Conservation (phyloP, 306 rosid species). For the Trifolium dubium region DNA sequence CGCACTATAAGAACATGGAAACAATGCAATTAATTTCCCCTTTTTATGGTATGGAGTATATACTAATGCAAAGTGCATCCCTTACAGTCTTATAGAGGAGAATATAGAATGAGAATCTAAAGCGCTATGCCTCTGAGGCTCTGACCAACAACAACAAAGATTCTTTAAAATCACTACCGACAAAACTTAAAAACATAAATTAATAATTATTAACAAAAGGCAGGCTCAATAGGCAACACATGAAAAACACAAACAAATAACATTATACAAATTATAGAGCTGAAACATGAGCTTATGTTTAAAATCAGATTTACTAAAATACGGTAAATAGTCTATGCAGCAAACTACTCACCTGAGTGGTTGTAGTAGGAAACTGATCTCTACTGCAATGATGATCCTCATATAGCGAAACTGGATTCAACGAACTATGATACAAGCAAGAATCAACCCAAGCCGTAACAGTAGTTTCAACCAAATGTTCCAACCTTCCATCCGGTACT, state of each 20-base stretch:
- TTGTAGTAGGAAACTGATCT: constrained; percentile 76
- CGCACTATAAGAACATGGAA: constrained; percentile 19
- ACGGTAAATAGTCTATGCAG: too few species aligned
- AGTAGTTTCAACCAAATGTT: constrained; percentile 71
- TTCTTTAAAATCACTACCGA: neutral
- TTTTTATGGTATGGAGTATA: constrained; percentile 10
- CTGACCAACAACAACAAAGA: constrained; percentile 10
- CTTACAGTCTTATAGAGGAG: neutral
- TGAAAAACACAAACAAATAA: neutral
- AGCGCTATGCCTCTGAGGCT: neutral
- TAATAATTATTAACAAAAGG: neutral
- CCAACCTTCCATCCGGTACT: constrained; percentile 71
- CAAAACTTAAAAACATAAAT: neutral
- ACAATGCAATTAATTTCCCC: neutral
- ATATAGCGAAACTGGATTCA: constrained; percentile 63
- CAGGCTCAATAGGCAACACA: neutral
- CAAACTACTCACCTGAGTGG: constrained; percentile 64
- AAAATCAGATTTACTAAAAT: neutral
- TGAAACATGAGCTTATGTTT: neutral
- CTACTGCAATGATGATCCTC: constrained; percentile 76
- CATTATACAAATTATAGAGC: neutral
- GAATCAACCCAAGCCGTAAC: constrained; percentile 71
- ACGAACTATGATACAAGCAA: constrained; percentile 69
- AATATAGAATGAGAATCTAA: neutral
- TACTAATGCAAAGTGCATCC: constrained; percentile 7